phyloP scores from a whole-genome alignment of 2,329 filamentous ascomycete species.

The Zasmidium angulare region DNA sequence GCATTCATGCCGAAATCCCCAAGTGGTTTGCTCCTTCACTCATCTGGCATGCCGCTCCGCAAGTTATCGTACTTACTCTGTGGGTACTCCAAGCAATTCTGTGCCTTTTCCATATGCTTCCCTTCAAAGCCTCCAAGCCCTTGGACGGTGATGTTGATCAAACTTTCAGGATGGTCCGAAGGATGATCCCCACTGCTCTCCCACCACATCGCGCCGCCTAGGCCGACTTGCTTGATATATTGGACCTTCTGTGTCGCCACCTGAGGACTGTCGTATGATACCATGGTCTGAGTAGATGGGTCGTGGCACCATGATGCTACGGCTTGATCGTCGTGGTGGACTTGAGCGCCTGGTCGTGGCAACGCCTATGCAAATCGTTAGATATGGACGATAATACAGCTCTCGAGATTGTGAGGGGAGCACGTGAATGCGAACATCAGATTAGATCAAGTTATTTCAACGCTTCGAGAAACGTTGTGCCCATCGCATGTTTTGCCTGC shows the following conservation, averaged over 20 bases:
- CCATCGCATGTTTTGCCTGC: conserved; percentile 16
- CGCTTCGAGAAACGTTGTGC: conserved; percentile 10
- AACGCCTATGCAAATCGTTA: conserved; percentile 51
- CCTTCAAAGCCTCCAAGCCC: conserved; percentile 41
- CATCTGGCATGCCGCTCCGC: conserved; percentile 39
- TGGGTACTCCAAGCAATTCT: conserved; percentile 53
- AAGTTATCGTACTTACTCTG: conserved; percentile 55
- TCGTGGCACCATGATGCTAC: conserved; percentile 80
- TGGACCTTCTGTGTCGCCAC: conserved; percentile 69
- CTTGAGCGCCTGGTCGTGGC: conserved; percentile 65
- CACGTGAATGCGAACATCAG: conserved; percentile 25
- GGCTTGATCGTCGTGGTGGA: conserved; percentile 62
- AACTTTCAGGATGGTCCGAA: conserved; percentile 53
- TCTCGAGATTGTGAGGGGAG: neutral
- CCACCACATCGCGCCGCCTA: conserved; percentile 98
- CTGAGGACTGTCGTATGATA: conserved; percentile 71
- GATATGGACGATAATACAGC: neutral
- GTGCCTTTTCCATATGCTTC: conserved; percentile 44
- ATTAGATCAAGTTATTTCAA: conserved; percentile 42
- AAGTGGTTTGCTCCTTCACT: conserved; percentile 9
- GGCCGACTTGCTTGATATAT: conserved; percentile 64
- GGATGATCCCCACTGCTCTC: conserved; percentile 77
- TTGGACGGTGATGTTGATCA: conserved; percentile 54
- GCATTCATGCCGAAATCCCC: no score
- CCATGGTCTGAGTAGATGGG: conserved; percentile 60